Percentiles rank a stretch among this genome's conserved stretches.
Conservation (phyloP, 2,329 filamentous ascomycete genomes). For the Clonostachys rosea region DNA sequence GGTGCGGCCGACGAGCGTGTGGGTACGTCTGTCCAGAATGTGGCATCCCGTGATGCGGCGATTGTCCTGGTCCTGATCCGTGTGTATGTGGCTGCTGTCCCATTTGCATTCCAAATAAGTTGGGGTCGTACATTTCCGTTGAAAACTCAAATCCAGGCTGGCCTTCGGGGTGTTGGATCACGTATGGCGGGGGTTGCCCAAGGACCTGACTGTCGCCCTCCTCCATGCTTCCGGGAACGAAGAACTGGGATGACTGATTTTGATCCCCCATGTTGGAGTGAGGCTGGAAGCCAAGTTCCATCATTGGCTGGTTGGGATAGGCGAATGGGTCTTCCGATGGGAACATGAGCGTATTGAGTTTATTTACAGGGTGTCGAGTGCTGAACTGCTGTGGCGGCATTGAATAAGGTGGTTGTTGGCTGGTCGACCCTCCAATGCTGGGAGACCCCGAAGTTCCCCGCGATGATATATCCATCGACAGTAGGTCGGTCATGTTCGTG, state of each 20-base stretch:
- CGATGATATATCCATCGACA: slow-evolving; percentile 38
- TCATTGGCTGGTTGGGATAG: slow-evolving; percentile 73
- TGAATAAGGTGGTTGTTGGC: slow-evolving; percentile 29
- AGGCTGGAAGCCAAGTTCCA: slow-evolving; percentile 44
- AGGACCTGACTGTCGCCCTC: slow-evolving; percentile 72
- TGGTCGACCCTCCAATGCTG: slow-evolving; percentile 25
- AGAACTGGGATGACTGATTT: slow-evolving; percentile 36
- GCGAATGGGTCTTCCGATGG: slow-evolving; percentile 73
- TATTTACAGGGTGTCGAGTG: slow-evolving; percentile 49
- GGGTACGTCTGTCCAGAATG: not conserved
- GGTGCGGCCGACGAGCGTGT: not conserved
- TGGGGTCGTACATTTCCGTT: slow-evolving; percentile 36
- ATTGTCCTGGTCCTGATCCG: slow-evolving; percentile 18
- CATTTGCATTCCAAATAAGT: slow-evolving; percentile 33
- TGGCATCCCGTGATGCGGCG: slow-evolving; percentile 1
- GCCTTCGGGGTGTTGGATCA: slow-evolving; percentile 47
- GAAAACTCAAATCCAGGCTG: slow-evolving; percentile 35
- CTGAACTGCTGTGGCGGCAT: slow-evolving; percentile 22
- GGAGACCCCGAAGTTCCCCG: slow-evolving; percentile 36
- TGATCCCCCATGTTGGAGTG: slow-evolving; percentile 22
- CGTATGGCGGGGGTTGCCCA: slow-evolving; percentile 65
- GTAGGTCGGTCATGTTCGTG: slow-evolving; percentile 35
- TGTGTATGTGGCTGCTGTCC: slow-evolving; percentile 7
- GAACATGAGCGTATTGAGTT: slow-evolving; percentile 77
- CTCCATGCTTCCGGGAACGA: slow-evolving; percentile 49